Conservation (phyloP, 495 filamentous ascomycete genomes). For the Clavariopsis aquatica region DNA sequence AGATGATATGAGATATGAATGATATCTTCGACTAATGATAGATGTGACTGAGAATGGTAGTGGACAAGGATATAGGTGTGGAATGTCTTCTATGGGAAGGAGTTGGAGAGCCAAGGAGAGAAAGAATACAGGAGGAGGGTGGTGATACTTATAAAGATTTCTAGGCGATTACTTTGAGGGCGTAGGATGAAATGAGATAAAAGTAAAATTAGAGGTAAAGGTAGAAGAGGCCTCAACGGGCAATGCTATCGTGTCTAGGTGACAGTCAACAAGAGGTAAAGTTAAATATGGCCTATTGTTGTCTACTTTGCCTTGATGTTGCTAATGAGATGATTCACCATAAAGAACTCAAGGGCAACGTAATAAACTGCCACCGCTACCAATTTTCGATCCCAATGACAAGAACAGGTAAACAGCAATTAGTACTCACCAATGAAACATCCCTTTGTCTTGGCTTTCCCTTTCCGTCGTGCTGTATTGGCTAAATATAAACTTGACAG, state of each 20-base stretch:
- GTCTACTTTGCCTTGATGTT: too few relatives aligned
- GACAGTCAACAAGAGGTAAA: not conserved
- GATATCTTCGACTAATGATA: too few relatives aligned
- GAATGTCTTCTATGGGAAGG: not conserved
- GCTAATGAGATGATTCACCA: too few relatives aligned
- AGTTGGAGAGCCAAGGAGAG: not conserved
- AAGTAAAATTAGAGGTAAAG: not conserved
- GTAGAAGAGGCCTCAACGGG: not conserved
- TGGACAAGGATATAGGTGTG: not conserved
- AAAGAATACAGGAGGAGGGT: not conserved
- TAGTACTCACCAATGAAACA: too few relatives aligned
- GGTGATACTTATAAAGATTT: not conserved
- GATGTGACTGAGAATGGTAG: not conserved
- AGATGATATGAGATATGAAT: too few relatives aligned
- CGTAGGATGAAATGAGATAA: not conserved
- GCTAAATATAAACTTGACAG: not conserved
- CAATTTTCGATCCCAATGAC: too few relatives aligned
- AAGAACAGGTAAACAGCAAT: too few relatives aligned
- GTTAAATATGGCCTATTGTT: too few relatives aligned
- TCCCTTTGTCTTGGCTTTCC: too few relatives aligned
- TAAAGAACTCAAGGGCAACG: too few relatives aligned
- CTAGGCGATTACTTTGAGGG: not conserved
- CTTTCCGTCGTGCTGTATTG: too few relatives aligned
- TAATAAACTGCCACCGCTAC: too few relatives aligned
- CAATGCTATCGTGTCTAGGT: not conserved